Evolutionary conservation across 345 rosid genomes (phyloP), one percentile per base, ranked within the genome.

Genomic region (Punica granatum): DNA sequence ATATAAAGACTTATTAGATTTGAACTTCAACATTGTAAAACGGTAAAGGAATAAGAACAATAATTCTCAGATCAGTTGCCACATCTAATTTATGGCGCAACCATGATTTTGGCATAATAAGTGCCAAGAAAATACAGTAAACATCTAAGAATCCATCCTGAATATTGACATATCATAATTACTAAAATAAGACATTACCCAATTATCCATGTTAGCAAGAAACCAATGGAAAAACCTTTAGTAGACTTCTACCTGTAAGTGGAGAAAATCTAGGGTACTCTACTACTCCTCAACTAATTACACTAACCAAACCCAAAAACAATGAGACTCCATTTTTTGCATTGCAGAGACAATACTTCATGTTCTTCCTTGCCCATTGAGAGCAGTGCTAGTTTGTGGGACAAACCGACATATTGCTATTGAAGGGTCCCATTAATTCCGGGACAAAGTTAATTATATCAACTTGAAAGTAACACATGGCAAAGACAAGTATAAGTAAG

Each of bases 181-280:
- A 16, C 15, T 28, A 66, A 14, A 46, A 34, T 10, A 32, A 44
- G 46, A 7, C 58, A 63, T 63, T 74, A 91, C 97, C 97, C 97
- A 13, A 89, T 35, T 16, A 89, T 84, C 97, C 97, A 91, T 0
- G 96, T 88, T 3, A 78, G 64, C 81, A 91, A 75, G 82, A 91
- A 91, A 65, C 87, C 81, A 72, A 91, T 31, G 41, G 97, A 91
- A 73, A 91, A 85, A 25, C 97, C 92, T 68, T 91, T 85, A 15
- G 85, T 64, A 42, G 96, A 91, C 76, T 91, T 88, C 66, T 80
- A 77, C 74, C 51, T 77, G 77, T 76, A 87, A 72, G 85, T 91
- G 48, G 96, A 87, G 70, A 88, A 46, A 75, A 88, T 84, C 76
- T 91, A 96, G 7, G 97, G 97, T 41, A 91, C 74, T 91, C 96